These are phyloP conservation scores for Aspergillus puulaauensis DNA, from an alignment of 2,329 filamentous ascomycete genomes.

Conservation along the genomic window DNA sequence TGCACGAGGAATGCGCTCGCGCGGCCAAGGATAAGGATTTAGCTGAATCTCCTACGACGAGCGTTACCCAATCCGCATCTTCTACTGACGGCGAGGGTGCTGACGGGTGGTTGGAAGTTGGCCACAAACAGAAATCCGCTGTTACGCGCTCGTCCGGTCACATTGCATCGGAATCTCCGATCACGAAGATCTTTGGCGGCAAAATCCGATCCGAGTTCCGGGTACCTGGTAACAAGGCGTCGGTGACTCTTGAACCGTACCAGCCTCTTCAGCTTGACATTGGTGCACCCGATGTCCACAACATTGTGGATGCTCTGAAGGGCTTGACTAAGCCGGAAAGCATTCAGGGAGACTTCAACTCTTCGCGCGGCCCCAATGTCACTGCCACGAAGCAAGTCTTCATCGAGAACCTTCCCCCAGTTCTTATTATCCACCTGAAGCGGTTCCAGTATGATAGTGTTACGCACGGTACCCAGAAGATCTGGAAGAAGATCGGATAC, in stretches of 20 bases:
- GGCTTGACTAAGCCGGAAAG: constrained; percentile 80
- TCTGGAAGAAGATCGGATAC: constrained; percentile 97
- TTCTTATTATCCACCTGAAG: constrained; percentile 93
- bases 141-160: constrained; percentile 83
- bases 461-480: constrained; percentile 83
- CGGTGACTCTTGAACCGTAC: constrained; percentile 89
- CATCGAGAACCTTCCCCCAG: constrained; percentile 85
- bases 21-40: constrained; percentile 65
- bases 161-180: constrained; percentile 70
- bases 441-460: constrained; percentile 93
- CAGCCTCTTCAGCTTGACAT: constrained; percentile 95
- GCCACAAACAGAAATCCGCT: constrained; percentile 82
- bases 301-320: constrained; percentile 87
- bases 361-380: constrained; percentile 71
- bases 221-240: constrained; percentile 82
- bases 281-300: constrained; percentile 78
- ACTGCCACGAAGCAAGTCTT: constrained; percentile 90
- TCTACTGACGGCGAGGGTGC: constrained; percentile 41
- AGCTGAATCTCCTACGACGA: constrained; percentile 28
- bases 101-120: constrained; percentile 91
- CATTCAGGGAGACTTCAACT: constrained; percentile 80
- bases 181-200: constrained; percentile 93
- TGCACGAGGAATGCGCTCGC: constrained; percentile 87
- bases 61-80: constrained; percentile 45
- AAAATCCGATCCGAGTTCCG: constrained; percentile 85